Conservation (phyloP, 2,329 filamentous ascomycete species). For the Coniochaeta sp. region DNA sequence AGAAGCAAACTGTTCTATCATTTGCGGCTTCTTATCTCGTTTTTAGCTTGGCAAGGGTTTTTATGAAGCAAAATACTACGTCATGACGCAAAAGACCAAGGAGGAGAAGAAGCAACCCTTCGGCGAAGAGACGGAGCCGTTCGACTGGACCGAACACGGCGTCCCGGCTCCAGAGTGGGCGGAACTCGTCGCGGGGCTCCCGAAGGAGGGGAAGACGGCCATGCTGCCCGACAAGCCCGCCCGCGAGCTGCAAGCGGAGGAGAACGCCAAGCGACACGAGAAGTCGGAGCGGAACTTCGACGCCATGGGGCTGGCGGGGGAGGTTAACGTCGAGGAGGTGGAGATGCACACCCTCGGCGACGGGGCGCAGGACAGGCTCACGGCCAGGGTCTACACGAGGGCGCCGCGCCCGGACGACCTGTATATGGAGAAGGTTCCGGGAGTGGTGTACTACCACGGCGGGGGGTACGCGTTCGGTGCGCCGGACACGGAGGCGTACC, state of each 20-base stretch:
- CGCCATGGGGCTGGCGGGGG: not conserved
- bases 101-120: no score
- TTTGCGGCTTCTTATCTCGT: no score
- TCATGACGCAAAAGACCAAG: no score
- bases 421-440: not conserved
- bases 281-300: not conserved
- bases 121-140: no score
- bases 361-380: not conserved
- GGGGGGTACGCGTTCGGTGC: not conserved
- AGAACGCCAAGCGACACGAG: not conserved
- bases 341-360: not conserved
- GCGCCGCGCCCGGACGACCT: not conserved
- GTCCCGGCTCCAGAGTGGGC: not conserved
- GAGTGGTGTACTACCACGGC: conserved; percentile 1
- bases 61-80: no score
- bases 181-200: not conserved
- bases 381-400: not conserved
- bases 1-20: no score
- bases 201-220: not conserved
- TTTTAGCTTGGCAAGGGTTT: no score
- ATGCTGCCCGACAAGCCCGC: not conserved
- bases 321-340: not conserved
- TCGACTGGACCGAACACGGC: not conserved
- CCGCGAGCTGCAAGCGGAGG: no score
- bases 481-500: not conserved